These are phyloP conservation scores for Cladosporium sp. DNA, from an alignment of 2,329 filamentous ascomycete genomes.

Conservation along the genomic window DNA sequence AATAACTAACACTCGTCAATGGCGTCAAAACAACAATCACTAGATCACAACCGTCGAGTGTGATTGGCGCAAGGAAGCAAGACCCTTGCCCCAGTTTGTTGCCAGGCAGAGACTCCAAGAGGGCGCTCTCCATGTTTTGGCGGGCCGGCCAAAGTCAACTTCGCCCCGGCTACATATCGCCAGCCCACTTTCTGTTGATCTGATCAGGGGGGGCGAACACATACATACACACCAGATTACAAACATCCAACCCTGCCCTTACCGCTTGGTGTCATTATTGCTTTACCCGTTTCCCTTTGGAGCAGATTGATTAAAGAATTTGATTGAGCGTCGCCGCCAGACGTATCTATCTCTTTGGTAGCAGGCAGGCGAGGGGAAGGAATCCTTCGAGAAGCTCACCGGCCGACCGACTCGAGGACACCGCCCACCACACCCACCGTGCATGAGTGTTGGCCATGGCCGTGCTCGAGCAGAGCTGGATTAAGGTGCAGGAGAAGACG, in stretches of 20 bases:
- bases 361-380: background rate
- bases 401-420: background rate
- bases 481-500: constrained; percentile 92
- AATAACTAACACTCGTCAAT: background rate
- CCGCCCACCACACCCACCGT: background rate
- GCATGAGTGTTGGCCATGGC: constrained; percentile 28
- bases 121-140: constrained; percentile 10
- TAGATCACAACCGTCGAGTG: background rate
- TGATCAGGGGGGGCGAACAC: constrained; percentile 4
- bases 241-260: background rate
- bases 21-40: background rate
- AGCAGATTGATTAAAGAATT: background rate
- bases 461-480: constrained; percentile 64
- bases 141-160: constrained; percentile 18
- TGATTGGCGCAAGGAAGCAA: constrained; percentile 3
- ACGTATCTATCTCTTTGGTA: background rate
- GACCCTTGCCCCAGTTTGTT: constrained; percentile 9
- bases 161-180: constrained; percentile 7
- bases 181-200: constrained; percentile 16
- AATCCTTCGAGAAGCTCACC: background rate
- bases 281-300: background rate
- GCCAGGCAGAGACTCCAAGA: constrained; percentile 5
- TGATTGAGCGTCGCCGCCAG: background rate
- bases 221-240: background rate
- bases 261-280: constrained; percentile 11